Evolutionary conservation across 352 stramenopile species (phyloP), one percentile per base, ranked within the genome.

Genomic region (Thalassiosira exigua): DNA sequence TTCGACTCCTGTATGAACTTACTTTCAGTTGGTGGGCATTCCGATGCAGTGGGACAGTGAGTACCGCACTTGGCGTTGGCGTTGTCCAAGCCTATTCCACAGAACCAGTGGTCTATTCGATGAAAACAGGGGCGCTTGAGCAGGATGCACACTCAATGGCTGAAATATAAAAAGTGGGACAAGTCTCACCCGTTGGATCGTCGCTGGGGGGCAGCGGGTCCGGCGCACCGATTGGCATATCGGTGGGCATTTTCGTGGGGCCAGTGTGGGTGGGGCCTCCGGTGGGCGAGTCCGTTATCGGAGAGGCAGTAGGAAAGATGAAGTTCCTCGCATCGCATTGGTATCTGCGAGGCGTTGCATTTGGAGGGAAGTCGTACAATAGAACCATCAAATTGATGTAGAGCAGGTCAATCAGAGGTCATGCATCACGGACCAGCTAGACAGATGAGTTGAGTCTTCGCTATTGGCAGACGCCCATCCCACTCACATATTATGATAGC

Each of bases 1-100:
- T n/a, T n/a, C n/a, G n/a, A n/a, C n/a, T n/a, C n/a, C n/a, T n/a
- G n/a, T n/a, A 78, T 30, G 26, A 5, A 68, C 66, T 75, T 39
- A 75, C 66, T 79, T 39, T 80, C 57, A 57, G 70, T 67, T 33
- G 79, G 39, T 2, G 78, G 78, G 50, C 78, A 85, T 60, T 85
- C 78, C 36, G 22, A 59, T 51, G 67, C 67, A n/a, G 67, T 80
- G 30, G 79, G 79, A 73, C 79, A 86, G 52, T 81, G 79, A 11
- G 71, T 42, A 19, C 24, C 22, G 39, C 79, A 86, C 11, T 58
- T 52, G 0, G 14, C 51, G 58, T 82, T 79, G 22, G 79, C 72
- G 46, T 82, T 62, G 11, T 77, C 44, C 52, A 82, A 53, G 39
- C 66, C 70, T 30, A 71, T 58, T 33, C 79, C 79, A 61, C 71